Base-by-base conservation (phyloP, 2,329 filamentous ascomycete genomes). In the Fusarium sp. region DNA sequence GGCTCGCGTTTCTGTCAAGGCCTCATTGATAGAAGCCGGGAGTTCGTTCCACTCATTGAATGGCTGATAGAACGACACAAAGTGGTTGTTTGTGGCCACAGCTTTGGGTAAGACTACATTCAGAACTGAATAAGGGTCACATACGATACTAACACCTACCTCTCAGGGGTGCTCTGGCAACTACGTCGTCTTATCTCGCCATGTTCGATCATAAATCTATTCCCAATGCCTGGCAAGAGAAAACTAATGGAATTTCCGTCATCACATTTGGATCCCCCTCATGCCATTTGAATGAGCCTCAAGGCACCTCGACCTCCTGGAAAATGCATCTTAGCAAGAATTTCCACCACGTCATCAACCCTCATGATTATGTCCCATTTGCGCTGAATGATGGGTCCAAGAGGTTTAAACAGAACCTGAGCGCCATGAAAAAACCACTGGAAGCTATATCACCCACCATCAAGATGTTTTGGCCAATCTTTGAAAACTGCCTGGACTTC, bases 351-450 rank as follows among this genome's bases (percentile, higher is more conserved):
- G 2, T 59, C 10, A 23, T 61, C 1, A 60, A 61, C 9, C 54
- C 58, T 3, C 13, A 61, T 9, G 58, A 61, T 6, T 61, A 60
- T 4, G 55, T 61, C 2, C 58, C 58, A 0, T 61, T 61, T 14
- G 58, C 55, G 3, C 13, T 61, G 0, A 61, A 61, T 12, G 58
- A 60, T 3, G 21, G 31, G 1, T 59, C 44, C 1, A 61, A 16
- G 18, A 61, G 8, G 6, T 61, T 60, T 18, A 13, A n/a, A 13
- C 54, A 60, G 21, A 21, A 21, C 4, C 21, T 21, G 21, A 4
- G 21, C 21, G 21, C 21, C 21, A 3, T 21, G 21, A 21, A 21
- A 21, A 21, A 3, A 21, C 21, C 21, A 21, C 21, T 21, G 21
- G 21, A 21, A 21, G 21, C 21, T 21, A 21, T 21, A 21, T 21